Base-by-base conservation (phyloP, 83 land plant species). In the Larix sibirica region DNA sequence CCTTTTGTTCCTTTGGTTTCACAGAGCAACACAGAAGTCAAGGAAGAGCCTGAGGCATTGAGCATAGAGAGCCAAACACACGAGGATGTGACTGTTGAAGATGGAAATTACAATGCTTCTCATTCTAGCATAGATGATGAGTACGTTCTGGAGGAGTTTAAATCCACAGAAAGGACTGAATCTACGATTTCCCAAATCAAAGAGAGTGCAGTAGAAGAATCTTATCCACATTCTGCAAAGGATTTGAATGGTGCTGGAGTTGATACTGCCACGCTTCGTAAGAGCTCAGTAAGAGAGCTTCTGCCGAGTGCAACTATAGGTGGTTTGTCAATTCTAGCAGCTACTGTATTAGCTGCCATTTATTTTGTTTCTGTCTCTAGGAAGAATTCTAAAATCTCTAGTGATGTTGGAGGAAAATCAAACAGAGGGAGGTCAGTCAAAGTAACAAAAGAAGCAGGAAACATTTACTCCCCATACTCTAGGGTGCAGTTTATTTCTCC, bases 261-360 rank as follows among this genome's bases (percentile, higher is more conserved):
- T 18, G 54, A 73, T 47, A 9, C 18, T n/a, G 42, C 50, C 21
- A 21, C 26, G n/a, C 42, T 21, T 44, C 24, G 4, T 12, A 42
- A 40, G 21, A 73, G 56, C 4, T 6, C 38, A 6, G 56, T 50
- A 73, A 40, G 54, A 44, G 56, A 44, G 23, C 77, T 44, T n/a
- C 26, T n/a, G 23, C 56, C 54, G 21, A 73, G 6, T 73, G 56
- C 54, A n/a, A 44, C 58, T 42, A 73, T 4, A 73, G 47, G 26
- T 73, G 47, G 26, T 73, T 12, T 73, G 26, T 73, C 77, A 42
- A 73, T 73, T 73, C 56, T 73, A 73, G 56, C 21, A 73, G 77
- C 77, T 44, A 18, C 54, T 73, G 24, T 36, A 40, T 40, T 73
- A 40, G 56, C 77, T 73, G 50, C 77, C 20, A 44, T 44, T 40